These are phyloP conservation scores for Mercurialis annua DNA, from an alignment of 345 rosid species.

Conservation along the genomic window DNA sequence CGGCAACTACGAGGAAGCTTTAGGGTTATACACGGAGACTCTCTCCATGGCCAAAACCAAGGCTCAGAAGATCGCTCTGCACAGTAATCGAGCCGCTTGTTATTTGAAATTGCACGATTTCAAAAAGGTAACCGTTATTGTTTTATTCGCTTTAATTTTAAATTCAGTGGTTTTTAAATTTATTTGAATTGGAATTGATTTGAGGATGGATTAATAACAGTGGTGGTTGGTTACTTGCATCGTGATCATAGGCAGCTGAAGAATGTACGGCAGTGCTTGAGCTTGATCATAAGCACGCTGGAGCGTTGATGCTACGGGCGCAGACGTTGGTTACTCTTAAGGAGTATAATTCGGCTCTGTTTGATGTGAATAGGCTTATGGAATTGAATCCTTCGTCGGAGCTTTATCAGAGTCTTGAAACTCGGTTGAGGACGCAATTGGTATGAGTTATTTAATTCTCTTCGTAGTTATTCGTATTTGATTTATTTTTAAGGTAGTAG, in stretches of 20 bases:
- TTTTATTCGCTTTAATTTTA: not conserved
- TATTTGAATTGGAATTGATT: not conserved
- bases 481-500: no score
- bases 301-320: conserved; percentile 90
- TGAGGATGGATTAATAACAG: conserved; percentile 4
- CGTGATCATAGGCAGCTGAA: conserved; percentile 62
- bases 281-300: conserved; percentile 82
- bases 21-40: conserved; percentile 70
- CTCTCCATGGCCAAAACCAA: conserved; percentile 64
- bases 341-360: conserved; percentile 80
- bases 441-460: conserved; percentile 37
- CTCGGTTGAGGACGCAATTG: conserved; percentile 88
- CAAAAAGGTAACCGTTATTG: conserved; percentile 43
- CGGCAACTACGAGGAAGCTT: conserved; percentile 63
- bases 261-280: conserved; percentile 93
- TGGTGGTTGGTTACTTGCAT: not conserved
- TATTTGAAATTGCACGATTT: conserved; percentile 73
- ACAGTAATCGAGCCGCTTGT: conserved; percentile 96
- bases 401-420: conserved; percentile 71
- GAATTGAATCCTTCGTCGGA: conserved; percentile 83
- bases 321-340: conserved; percentile 85
- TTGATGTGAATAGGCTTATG: conserved; percentile 81
- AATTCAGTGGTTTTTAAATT: not conserved
- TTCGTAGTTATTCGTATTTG: no score
- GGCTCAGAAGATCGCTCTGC: conserved; percentile 80